These are phyloP conservation scores for Diaporthe amygdali DNA, from an alignment of 2,329 filamentous ascomycete species.

Conservation along the genomic window DNA sequence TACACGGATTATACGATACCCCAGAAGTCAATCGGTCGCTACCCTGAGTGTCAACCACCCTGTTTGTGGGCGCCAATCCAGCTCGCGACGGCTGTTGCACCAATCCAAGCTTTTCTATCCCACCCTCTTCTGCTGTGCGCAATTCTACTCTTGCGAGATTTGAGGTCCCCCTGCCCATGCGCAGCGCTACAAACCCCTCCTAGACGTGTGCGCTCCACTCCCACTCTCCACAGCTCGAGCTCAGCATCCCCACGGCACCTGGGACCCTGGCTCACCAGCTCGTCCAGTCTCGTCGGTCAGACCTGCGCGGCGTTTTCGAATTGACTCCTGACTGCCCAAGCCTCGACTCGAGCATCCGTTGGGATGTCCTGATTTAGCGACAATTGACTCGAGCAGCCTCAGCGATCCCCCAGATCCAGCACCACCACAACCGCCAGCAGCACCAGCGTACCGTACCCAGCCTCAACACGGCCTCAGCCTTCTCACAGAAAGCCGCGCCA, in stretches of 20 bases:
- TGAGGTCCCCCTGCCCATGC: constrained; percentile 13
- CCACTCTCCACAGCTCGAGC: constrained; percentile 13
- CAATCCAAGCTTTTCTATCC: constrained; percentile 12
- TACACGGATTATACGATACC: not conserved
- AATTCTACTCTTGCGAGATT: constrained; percentile 11
- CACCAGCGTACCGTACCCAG: not conserved
- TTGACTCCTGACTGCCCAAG: constrained; percentile 12
- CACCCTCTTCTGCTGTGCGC: not conserved
- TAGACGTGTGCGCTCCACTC: constrained; percentile 14
- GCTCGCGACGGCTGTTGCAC: constrained; percentile 12
- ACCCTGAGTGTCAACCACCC: not conserved
- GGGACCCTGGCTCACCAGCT: constrained; percentile 9
- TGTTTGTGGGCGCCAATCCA: constrained; percentile 7
- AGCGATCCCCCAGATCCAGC: constrained; percentile 7
- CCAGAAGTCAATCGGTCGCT: constrained; percentile 4
- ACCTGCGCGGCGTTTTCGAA: constrained; percentile 4
- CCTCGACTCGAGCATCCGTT: constrained; percentile 12
- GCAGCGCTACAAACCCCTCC: constrained; percentile 8
- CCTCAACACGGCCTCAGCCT: constrained; percentile 17
- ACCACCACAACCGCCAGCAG: not conserved
- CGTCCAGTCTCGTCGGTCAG: constrained; percentile 5
- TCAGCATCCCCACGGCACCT: constrained; percentile 18
- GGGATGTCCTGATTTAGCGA: constrained; percentile 6
- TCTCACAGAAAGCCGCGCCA: constrained; percentile 1
- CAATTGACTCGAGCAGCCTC: constrained; percentile 21